Conservation (phyloP, 208 protist genomes). For the Zelonia costaricensis region DNA sequence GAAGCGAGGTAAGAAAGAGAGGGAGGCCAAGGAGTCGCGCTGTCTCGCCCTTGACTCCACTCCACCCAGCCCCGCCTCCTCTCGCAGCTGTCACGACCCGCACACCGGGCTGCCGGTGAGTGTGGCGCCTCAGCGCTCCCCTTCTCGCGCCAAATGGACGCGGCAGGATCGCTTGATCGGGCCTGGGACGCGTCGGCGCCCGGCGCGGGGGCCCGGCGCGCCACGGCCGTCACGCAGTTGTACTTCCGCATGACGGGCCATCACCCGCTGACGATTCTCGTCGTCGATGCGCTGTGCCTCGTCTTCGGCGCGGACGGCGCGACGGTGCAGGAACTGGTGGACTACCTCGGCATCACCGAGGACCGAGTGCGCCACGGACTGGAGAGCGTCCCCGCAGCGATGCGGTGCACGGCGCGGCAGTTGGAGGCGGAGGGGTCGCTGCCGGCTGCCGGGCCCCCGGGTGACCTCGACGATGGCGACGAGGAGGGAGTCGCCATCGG, state of each 20-base stretch:
- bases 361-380: slow-evolving; percentile 55
- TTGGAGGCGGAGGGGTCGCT: slow-evolving; percentile 25
- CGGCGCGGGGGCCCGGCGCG: slow-evolving; percentile 71
- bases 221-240: slow-evolving; percentile 64
- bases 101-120: no score
- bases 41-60: no score
- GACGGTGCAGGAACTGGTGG: slow-evolving; percentile 61
- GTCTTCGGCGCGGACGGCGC: slow-evolving; percentile 72
- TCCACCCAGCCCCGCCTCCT: no score
- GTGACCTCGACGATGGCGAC: neutral
- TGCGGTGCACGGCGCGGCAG: slow-evolving; percentile 68
- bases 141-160: slow-evolving; percentile 1
- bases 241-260: slow-evolving; percentile 82
- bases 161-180: slow-evolving; percentile 11
- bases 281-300: slow-evolving; percentile 73
- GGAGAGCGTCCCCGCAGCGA: slow-evolving; percentile 54
- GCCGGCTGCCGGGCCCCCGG: neutral
- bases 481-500: neutral
- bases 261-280: slow-evolving; percentile 52
- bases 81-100: no score
- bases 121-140: neutral
- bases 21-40: no score
- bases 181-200: slow-evolving; percentile 67
- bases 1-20: no score
- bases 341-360: slow-evolving; percentile 62